Base-by-base conservation (phyloP, 2,329 filamentous ascomycete genomes). In the Monilinia laxa region DNA sequence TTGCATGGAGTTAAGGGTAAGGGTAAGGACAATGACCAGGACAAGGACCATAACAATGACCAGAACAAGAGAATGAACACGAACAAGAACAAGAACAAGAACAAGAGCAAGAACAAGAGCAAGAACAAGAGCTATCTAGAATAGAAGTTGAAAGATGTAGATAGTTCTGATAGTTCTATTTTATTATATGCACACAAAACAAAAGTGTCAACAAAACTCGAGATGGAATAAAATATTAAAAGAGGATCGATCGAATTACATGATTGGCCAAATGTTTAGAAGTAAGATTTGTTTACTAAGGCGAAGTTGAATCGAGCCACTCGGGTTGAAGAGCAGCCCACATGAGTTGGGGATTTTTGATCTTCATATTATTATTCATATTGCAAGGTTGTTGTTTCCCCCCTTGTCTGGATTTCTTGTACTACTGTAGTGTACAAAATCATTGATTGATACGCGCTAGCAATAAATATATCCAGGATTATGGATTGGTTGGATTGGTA, bases 211-310 rank as follows among this genome's bases (percentile, higher is more conserved):
- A 60, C 20, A 60, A 60, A 35, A 49, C 12, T 31, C 12, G 14
- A 49, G 11, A 60, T 23, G 25, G 45, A 49, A 23, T 59, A 25
- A n/a, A 35, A 38, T 16, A 35, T 31, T 9, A 35, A 35, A n/a
- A 55, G 53, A 47, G 40, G 28, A 45, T 47, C 40, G 40, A 47
- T 47, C 4, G 23, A 14, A 45, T 59, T 35, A 10, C 40, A 47
- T n/a, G 31, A 40, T 42, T 42, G 16, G 40, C 14, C 40, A 42
- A 60, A 60, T 49, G 38, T 60, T 49, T 60, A 18, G 49, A 49
- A 38, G 51, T 60, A 60, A 60, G 28, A 38, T 49, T 60, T 60
- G 57, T 49, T 60, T 49, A 60, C 42, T 58, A 47, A 16, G 25
- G 16, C 16, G 9, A 12, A 31, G 25, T 49, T 16, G 42, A n/a